These are phyloP conservation scores for Vanderwaltozyma tropicalis DNA, from an alignment of 805 yeast species.

Conservation along the genomic window DNA sequence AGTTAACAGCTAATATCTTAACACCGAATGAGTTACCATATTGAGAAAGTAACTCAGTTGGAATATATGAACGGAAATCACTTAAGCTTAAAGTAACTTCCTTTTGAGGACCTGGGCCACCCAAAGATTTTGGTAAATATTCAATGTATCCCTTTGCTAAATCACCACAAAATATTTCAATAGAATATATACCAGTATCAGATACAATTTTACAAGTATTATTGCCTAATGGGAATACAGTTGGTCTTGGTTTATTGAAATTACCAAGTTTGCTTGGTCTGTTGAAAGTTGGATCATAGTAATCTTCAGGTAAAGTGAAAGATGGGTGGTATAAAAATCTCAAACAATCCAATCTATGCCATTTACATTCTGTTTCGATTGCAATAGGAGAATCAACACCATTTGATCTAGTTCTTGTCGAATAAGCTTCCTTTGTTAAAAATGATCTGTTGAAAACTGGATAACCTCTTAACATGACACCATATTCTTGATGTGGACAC, in stretches of 20 bases:
- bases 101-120: conserved; percentile 53
- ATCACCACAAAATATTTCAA: conserved; percentile 59
- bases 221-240: conserved; percentile 36
- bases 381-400: conserved; percentile 40
- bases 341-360: conserved; percentile 76
- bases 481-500: conserved; percentile 83
- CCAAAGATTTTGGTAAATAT: conserved; percentile 43
- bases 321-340: conserved; percentile 76
- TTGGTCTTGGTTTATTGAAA: conserved; percentile 27
- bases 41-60: conserved; percentile 25
- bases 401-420: conserved; percentile 40
- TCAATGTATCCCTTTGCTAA: conserved; percentile 45
- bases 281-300: conserved; percentile 34
- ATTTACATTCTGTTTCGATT: conserved; percentile 63
- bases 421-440: conserved; percentile 54
- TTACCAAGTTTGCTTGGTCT: conserved; percentile 28
- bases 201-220: conserved; percentile 41
- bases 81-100: conserved; percentile 40
- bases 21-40: conserved; percentile 29
- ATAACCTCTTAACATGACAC: conserved; percentile 87
- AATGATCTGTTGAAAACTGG: conserved; percentile 72
- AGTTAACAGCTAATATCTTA: conserved; percentile 49
- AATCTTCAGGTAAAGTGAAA: conserved; percentile 61
- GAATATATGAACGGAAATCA: conserved; percentile 30
- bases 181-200: conserved; percentile 57